Evolutionary conservation across 1,284 basidiomycete species (phyloP).

Genomic region (Ustilago xerochloae): DNA sequence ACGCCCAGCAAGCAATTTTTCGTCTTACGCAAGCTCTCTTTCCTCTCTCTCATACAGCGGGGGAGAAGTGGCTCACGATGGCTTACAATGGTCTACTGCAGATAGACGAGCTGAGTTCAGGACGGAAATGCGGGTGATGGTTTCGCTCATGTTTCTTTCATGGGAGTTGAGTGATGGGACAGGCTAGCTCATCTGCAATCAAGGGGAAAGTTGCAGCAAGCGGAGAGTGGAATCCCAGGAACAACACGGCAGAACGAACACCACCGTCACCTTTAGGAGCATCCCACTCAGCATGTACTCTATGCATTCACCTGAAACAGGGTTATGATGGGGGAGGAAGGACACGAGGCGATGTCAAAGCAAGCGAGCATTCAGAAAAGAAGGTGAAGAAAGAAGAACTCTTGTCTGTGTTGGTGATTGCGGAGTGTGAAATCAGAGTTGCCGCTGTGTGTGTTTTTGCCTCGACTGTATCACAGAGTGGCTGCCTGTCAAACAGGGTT

Average conservation of each 20-base stretch:
- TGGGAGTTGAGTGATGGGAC: neutral
- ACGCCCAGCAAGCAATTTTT: conserved; percentile 6
- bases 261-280: too few relatives aligned
- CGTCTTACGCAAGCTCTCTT: conserved; percentile 3
- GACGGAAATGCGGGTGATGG: neutral
- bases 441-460: too few relatives aligned
- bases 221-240: conserved; percentile 8
- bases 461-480: too few relatives aligned
- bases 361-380: neutral
- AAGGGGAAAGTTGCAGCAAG: neutral
- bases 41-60: too few relatives aligned
- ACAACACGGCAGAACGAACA: conserved; percentile 5
- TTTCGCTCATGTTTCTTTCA: neutral
- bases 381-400: conserved; percentile 11
- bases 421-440: neutral
- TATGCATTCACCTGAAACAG: too few relatives aligned
- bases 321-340: too few relatives aligned
- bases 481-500: neutral
- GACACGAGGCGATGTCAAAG: neutral
- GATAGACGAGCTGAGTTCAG: neutral
- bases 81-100: neutral
- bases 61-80: neutral
- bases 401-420: neutral
- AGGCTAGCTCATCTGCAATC: neutral
- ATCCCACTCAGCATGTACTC: too few relatives aligned